phyloP scores from a whole-genome alignment of 306 rosid genomes.

The Oxytropis ochrocephala region DNA sequence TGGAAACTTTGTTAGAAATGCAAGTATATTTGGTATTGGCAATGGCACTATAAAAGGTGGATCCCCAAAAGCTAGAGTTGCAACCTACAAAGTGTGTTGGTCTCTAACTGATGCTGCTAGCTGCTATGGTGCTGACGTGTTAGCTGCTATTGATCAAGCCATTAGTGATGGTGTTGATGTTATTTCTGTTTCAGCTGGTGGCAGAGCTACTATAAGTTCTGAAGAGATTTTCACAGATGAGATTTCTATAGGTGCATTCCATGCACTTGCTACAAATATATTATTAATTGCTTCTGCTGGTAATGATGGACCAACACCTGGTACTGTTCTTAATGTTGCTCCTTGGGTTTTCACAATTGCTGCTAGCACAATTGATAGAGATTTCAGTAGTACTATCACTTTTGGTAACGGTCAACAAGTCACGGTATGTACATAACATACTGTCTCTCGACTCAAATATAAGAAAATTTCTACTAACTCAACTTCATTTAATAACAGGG shows the following conservation, averaged over 20 bases:
- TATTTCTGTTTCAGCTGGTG: slow-evolving; percentile 44
- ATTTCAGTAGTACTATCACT: slow-evolving; percentile 37
- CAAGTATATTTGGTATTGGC: slow-evolving; percentile 10
- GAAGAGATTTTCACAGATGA: slow-evolving; percentile 19
- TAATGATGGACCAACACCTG: slow-evolving; percentile 45
- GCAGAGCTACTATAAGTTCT: not conserved
- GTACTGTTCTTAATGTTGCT: slow-evolving; percentile 40
- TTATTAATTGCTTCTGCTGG: slow-evolving; percentile 51
- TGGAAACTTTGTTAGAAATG: slow-evolving; percentile 38
- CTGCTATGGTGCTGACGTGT: slow-evolving; percentile 53
- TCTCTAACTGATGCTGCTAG: not conserved
- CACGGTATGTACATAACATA: slow-evolving; percentile 13
- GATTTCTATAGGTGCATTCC: slow-evolving; percentile 50
- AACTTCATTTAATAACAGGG: slow-evolving; percentile 28
- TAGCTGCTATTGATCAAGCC: slow-evolving; percentile 65
- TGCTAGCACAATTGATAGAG: slow-evolving; percentile 61
- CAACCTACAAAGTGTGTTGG: slow-evolving; percentile 78
- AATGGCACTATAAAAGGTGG: slow-evolving; percentile 67
- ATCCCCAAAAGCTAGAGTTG: slow-evolving; percentile 67
- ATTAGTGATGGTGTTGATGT: slow-evolving; percentile 66
- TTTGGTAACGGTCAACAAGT: slow-evolving; percentile 28
- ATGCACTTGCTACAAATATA: slow-evolving; percentile 42
- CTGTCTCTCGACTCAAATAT: too few species aligned
- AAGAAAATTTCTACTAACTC: too few species aligned
- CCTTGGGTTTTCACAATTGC: slow-evolving; percentile 64